Evolutionary conservation across 495 filamentous ascomycete genomes (phyloP).

Genomic region (Cairneyella variabilis): DNA sequence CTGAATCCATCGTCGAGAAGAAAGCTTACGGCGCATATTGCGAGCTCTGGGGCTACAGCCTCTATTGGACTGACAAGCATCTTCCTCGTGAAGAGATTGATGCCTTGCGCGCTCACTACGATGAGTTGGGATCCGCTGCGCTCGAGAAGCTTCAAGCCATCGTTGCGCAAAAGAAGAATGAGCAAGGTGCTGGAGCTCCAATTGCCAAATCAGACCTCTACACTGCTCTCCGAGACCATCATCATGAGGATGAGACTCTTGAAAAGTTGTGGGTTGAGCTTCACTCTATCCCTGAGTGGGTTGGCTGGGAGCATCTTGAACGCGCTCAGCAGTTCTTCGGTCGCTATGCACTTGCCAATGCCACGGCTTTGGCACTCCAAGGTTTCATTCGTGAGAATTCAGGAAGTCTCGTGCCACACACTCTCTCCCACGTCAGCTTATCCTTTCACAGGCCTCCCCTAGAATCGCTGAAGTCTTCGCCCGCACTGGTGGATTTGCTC

Average conservation of each 20-base stretch:
- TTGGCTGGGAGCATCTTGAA: conserved; percentile 72
- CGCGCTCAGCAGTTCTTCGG: conserved; percentile 64
- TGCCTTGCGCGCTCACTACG: conserved; percentile 57
- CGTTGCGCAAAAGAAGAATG: conserved; percentile 10
- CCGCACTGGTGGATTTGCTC: conserved; percentile 75
- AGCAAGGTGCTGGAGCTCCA: neutral
- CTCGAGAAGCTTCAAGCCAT: conserved; percentile 16
- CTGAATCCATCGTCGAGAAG: no score
- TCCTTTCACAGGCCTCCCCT: conserved; percentile 57
- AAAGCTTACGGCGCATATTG: no score
- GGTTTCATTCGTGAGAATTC: conserved; percentile 32
- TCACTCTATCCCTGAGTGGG: conserved; percentile 68
- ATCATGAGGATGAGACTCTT: conserved; percentile 50
- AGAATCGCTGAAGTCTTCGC: conserved; percentile 69
- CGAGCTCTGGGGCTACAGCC: conserved; percentile 50
- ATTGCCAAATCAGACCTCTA: conserved; percentile 51
- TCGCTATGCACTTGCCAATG: conserved; percentile 48
- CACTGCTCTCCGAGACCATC: conserved; percentile 52
- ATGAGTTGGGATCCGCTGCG: conserved; percentile 47
- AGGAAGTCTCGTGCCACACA: conserved; percentile 53
- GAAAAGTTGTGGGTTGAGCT: conserved; percentile 60
- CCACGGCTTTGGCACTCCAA: conserved; percentile 1
- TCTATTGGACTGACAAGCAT: conserved; percentile 64
- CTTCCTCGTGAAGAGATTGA: conserved; percentile 51
- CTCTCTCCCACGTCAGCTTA: conserved; percentile 33